Evolutionary conservation across 164 flowering plant species (phyloP).

Genomic region (Umbilicus rupestris): DNA sequence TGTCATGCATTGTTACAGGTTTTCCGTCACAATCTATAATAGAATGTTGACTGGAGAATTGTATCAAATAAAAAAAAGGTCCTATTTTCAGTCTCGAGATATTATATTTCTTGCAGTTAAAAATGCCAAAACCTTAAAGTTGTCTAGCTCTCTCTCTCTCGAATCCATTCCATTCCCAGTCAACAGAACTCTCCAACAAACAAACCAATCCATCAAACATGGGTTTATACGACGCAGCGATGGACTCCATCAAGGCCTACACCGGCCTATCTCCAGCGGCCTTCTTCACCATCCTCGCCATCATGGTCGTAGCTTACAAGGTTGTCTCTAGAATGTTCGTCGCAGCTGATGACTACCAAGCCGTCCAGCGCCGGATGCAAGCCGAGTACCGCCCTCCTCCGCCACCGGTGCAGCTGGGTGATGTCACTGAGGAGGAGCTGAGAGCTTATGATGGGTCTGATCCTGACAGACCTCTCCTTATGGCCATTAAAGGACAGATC

Average conservation of each 20-base stretch:
- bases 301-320: conserved; percentile 43
- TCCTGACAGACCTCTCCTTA: conserved; percentile 38
- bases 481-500: conserved; percentile 62
- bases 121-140: too few relatives aligned
- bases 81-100: too few relatives aligned
- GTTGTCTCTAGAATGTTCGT: conserved; percentile 48
- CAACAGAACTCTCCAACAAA: too few relatives aligned
- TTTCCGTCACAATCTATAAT: too few relatives aligned
- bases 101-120: too few relatives aligned
- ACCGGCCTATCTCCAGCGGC: conserved; percentile 60
- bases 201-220: conserved; percentile 9
- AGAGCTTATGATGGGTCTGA: conserved; percentile 41
- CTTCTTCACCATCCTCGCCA: conserved; percentile 52
- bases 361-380: conserved; percentile 4
- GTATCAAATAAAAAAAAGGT: too few relatives aligned
- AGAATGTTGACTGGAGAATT: too few relatives aligned
- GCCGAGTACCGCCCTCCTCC: conserved; percentile 3
- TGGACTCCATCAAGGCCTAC: conserved; percentile 34
- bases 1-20: too few relatives aligned
- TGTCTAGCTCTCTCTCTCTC: too few relatives aligned
- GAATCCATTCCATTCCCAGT: too few relatives aligned
- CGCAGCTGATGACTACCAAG: conserved; percentile 26
- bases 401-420: conserved; percentile 34
- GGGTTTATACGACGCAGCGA: conserved; percentile 28
- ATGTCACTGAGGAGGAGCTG: conserved; percentile 34